phyloP scores from a whole-genome alignment of 768 basidiomycete species.

The Phylloporus rhodoxanthus region DNA sequence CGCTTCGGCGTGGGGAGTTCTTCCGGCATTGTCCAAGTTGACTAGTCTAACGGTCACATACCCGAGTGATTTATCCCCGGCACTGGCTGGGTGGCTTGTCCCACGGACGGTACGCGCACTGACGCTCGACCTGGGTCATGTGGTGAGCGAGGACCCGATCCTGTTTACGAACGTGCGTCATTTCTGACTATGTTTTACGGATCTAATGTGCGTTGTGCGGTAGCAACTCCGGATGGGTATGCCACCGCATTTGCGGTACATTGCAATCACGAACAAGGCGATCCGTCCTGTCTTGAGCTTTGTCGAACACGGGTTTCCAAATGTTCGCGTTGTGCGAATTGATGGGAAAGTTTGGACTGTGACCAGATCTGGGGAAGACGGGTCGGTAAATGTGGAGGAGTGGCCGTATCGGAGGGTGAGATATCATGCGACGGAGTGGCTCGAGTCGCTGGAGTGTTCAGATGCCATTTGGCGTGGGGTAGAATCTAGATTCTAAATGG shows the following conservation, averaged over 20 bases:
- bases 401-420: conserved; percentile 52
- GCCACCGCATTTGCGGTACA: conserved; percentile 47
- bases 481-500: no score
- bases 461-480: conserved; percentile 38
- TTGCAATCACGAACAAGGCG: conserved; percentile 49
- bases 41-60: conserved; percentile 55
- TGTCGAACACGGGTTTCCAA: conserved; percentile 57
- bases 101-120: conserved; percentile 48
- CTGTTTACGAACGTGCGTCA: conserved; percentile 38
- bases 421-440: conserved; percentile 54
- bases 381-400: conserved; percentile 40
- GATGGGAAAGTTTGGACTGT: conserved; percentile 55
- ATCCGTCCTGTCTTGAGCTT: conserved; percentile 36
- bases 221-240: conserved; percentile 59
- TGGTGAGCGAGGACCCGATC: conserved; percentile 36
- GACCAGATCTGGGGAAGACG: conserved; percentile 21
- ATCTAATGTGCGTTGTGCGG: not conserved
- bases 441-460: conserved; percentile 60
- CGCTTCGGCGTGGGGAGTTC: conserved; percentile 64
- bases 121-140: conserved; percentile 36
- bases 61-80: conserved; percentile 56
- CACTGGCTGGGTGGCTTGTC: conserved; percentile 63
- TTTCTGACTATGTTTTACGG: not conserved
- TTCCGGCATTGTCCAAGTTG: conserved; percentile 51
- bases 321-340: conserved; percentile 50